Evolutionary conservation across 306 rosid species (phyloP).

Genomic region (Inga laurina): DNA sequence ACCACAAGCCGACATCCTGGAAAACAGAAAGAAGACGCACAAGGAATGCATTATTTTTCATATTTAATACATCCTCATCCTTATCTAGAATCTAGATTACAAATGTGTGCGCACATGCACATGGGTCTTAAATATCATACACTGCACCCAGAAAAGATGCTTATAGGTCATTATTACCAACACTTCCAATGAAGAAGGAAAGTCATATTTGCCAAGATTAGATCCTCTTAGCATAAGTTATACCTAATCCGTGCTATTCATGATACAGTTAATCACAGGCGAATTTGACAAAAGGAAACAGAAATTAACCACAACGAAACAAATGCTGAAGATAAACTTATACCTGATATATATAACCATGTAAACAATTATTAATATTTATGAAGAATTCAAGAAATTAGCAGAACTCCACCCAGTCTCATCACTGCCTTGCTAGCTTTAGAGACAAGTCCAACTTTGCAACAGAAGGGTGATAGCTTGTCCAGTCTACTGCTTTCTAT

Average conservation of each 20-base stretch:
- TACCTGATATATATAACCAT: background rate
- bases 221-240: conserved; percentile 17
- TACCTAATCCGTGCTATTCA: background rate
- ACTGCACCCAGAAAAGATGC: background rate
- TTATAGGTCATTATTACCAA: background rate
- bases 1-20: conserved; percentile 99
- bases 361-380: background rate
- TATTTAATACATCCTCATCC: conserved; percentile 19
- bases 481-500: background rate
- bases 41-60: background rate
- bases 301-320: background rate
- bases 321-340: conserved; percentile 2
- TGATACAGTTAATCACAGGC: conserved; percentile 6
- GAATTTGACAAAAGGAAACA: background rate
- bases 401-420: conserved; percentile 20
- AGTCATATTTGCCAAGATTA: background rate
- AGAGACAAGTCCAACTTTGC: background rate
- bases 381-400: background rate
- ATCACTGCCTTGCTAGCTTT: background rate
- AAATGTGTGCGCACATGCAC: background rate
- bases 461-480: background rate
- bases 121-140: background rate
- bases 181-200: background rate
- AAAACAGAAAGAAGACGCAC: conserved; percentile 29
- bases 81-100: background rate